These are phyloP conservation scores for Jatropha curcas DNA, from an alignment of 345 rosid genomes.

Conservation along the genomic window DNA sequence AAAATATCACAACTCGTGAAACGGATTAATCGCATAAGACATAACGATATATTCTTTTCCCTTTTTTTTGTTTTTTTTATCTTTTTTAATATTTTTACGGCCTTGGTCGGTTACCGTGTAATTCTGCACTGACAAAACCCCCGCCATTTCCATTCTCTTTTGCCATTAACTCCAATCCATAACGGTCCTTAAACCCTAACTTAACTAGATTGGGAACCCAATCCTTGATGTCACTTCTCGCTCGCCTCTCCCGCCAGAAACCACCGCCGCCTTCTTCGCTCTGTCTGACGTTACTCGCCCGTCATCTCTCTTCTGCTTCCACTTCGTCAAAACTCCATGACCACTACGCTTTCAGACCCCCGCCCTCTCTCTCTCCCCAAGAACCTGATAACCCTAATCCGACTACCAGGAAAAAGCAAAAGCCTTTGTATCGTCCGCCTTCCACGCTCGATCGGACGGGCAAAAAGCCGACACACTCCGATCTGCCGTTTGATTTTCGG, in stretches of 20 bases:
- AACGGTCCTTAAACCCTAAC: conserved; percentile 19
- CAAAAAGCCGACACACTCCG: conserved; percentile 47
- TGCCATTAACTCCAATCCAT: neutral
- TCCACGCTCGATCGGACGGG: conserved; percentile 64
- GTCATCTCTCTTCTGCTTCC: conserved; percentile 43
- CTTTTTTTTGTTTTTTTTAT: too few relatives aligned
- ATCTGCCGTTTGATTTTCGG: conserved; percentile 82
- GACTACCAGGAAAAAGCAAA: conserved; percentile 35
- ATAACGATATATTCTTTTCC: too few relatives aligned
- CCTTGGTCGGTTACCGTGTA: neutral
- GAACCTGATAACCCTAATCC: conserved; percentile 30
- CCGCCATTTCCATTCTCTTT: neutral
- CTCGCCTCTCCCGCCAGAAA: conserved; percentile 58
- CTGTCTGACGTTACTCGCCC: conserved; percentile 25
- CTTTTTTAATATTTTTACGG: neutral
- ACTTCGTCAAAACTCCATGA: conserved; percentile 69
- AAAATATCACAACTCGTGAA: neutral
- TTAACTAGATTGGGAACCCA: neutral
- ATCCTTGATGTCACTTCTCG: conserved; percentile 38
- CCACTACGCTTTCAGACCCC: conserved; percentile 66
- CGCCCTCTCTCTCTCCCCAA: conserved; percentile 53
- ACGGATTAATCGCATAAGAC: too few relatives aligned
- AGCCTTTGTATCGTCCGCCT: conserved; percentile 82
- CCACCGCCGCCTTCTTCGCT: conserved; percentile 18
- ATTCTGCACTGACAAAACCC: neutral